These are phyloP conservation scores for Tetrahymena thermophila DNA, from an alignment of 73 alveolate species.

Conservation along the genomic window DNA sequence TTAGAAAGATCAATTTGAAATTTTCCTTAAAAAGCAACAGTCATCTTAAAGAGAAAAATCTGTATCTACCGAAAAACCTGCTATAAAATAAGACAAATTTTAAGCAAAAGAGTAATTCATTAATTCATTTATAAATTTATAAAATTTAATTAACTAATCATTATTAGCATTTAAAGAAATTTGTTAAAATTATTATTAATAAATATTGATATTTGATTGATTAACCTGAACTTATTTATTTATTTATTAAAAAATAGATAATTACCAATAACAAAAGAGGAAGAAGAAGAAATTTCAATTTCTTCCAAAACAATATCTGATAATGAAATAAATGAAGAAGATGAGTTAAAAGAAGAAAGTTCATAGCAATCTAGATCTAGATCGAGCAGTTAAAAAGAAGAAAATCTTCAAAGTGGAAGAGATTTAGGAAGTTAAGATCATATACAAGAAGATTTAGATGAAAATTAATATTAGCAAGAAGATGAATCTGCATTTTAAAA, in stretches of 20 bases:
- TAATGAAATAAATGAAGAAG: not conserved
- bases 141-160: no score
- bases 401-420: not conserved
- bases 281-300: not conserved
- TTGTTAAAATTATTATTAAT: no score
- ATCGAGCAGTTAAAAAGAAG: not conserved
- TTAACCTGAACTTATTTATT: no score
- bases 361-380: not conserved
- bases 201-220: no score
- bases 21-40: not conserved
- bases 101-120: not conserved
- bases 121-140: not conserved
- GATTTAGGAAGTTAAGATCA: not conserved
- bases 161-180: no score
- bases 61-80: not conserved
- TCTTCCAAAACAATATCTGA: not conserved
- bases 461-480: not conserved
- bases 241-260: not conserved
- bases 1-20: not conserved
- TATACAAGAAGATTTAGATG: not conserved
- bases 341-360: not conserved
- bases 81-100: not conserved
- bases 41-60: not conserved
- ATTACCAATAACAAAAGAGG: not conserved
- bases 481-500: not conserved